Evolutionary conservation across 805 yeast genomes (phyloP).

Genomic region (Hanseniaspora lachancei): DNA sequence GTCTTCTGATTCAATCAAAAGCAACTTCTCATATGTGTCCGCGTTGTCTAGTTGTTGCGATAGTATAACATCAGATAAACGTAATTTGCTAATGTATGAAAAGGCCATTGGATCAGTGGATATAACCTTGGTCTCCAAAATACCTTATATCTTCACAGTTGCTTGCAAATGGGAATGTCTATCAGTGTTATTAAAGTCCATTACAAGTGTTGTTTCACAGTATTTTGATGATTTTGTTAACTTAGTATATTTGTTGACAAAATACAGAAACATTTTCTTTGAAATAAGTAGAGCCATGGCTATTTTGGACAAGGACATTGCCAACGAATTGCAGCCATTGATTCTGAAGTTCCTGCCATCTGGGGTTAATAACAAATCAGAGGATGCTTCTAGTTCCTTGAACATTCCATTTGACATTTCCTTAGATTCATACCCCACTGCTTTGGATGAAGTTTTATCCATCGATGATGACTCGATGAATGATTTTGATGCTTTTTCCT

Average conservation of each 20-base stretch:
- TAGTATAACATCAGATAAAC: not conserved
- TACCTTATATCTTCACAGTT: conserved; percentile 19
- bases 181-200: conserved; percentile 45
- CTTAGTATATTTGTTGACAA: conserved; percentile 37
- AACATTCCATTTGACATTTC: conserved; percentile 10
- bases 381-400: not conserved
- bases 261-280: conserved; percentile 26
- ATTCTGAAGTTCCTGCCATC: conserved; percentile 10
- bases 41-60: not conserved
- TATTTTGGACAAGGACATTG: not conserved
- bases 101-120: not conserved
- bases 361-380: conserved; percentile 6
- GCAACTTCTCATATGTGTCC: not conserved
- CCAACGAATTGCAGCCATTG: not conserved
- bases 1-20: conserved; percentile 15
- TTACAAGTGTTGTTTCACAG: conserved; percentile 41
- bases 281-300: not conserved
- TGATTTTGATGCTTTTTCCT: not conserved
- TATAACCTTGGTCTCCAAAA: conserved; percentile 8
- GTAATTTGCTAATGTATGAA: not conserved
- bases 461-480: conserved; percentile 11
- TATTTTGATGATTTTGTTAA: conserved; percentile 41
- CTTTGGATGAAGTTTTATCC: conserved; percentile 5
- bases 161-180: conserved; percentile 40
- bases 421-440: not conserved